phyloP scores from a whole-genome alignment of 495 filamentous ascomycete species.

The Extremus antarcticus region DNA sequence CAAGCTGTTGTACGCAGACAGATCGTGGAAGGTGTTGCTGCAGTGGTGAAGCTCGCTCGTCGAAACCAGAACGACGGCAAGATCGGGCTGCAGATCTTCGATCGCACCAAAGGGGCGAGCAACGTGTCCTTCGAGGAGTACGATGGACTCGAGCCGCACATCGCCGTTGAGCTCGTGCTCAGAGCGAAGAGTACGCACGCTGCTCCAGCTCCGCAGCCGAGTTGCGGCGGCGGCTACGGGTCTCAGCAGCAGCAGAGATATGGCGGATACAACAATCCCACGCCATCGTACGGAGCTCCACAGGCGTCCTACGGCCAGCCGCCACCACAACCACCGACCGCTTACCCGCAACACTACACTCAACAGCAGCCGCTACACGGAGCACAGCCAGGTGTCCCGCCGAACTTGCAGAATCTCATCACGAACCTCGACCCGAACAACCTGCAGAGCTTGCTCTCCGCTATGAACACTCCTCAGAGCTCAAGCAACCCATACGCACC shows the following conservation, averaged over 20 bases:
- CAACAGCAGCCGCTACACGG: slow-evolving; percentile 26
- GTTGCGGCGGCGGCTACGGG: background rate
- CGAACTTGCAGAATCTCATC: slow-evolving; percentile 46
- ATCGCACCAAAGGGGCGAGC: slow-evolving; percentile 61
- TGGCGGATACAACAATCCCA: background rate
- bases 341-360: slow-evolving; percentile 11
- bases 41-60: slow-evolving; percentile 63
- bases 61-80: slow-evolving; percentile 55
- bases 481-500: background rate
- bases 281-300: slow-evolving; percentile 22
- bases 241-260: slow-evolving; percentile 29
- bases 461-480: slow-evolving; percentile 33
- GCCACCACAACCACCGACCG: slow-evolving; percentile 8
- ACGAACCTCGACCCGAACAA: slow-evolving; percentile 58
- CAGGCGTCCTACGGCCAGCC: slow-evolving; percentile 22
- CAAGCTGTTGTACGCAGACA: slow-evolving; percentile 71
- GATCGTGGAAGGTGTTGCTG: slow-evolving; percentile 79
- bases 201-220: background rate
- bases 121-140: slow-evolving; percentile 79
- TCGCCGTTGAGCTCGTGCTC: slow-evolving; percentile 69
- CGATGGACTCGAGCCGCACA: slow-evolving; percentile 60
- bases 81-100: slow-evolving; percentile 74
- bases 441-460: slow-evolving; percentile 61
- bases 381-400: slow-evolving; percentile 9
- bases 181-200: slow-evolving; percentile 53